Base-by-base conservation (phyloP, 441 rosid species). In the Populus tomentosa region DNA sequence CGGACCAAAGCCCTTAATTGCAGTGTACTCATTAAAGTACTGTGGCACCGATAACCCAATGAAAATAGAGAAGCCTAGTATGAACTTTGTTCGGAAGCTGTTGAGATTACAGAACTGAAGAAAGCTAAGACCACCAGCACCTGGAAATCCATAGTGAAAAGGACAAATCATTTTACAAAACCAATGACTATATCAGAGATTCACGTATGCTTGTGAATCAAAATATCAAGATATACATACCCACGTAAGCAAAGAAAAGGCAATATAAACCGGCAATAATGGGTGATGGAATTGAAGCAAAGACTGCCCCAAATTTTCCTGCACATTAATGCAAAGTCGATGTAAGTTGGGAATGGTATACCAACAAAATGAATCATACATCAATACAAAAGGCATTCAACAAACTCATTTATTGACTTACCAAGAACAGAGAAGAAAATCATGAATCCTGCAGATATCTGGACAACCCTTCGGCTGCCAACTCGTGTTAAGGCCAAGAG, bases 381-480 rank as follows among this genome's bases (percentile, higher is more conserved):
- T 72, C 66, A 70, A 32, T n/a, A 35, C 32, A 23, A 11, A 71
- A 14, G 32, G 67, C 18, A 74, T 53, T 38, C 69, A 75, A 69
- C 20, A 67, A 61, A 38, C 65, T 79, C 77, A 65, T 18, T 3
- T 30, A 68, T 18, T 68, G 67, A 42, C 82, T 70, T 80, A 94
- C 99, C 99, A 38, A 96, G 93, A 85, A 96, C 80, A 18, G 98
- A 92, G 87, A 96, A 96, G 88, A 96, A 96, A 80, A 96, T 87
- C 99, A 96, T 96, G 88, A 96, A 96, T 76, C 98, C 99, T 74
- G 98, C 98, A 16, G 99, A 87, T 82, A 94, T 94, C 86, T 96
- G 96, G 66, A 96, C 98, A 78, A 96, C 98, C 82, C 98, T 90
- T 67, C 98, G 83, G 83, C 98, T 96, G 73, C 99, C 99, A 80